phyloP scores from a whole-genome alignment of 2,329 filamentous ascomycete species.

The Domatiomyces catenatus region DNA sequence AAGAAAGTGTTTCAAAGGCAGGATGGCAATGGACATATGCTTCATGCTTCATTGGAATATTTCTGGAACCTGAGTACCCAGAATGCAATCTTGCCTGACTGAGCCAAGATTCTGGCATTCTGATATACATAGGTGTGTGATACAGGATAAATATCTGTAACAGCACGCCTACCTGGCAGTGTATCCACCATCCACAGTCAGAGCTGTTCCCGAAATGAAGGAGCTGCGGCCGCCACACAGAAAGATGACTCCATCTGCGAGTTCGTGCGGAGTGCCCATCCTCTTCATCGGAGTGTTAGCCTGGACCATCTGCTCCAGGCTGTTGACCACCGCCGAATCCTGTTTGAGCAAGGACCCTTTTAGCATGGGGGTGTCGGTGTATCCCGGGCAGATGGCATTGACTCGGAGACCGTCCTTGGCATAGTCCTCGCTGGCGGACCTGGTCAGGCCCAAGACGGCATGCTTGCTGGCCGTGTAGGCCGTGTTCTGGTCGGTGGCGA shows the following conservation, averaged over 20 bases:
- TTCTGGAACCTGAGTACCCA: too few relatives aligned
- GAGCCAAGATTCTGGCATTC: too few relatives aligned
- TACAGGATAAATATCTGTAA: too few relatives aligned
- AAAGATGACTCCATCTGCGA: conserved; percentile 51
- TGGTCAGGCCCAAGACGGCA: conserved; percentile 43
- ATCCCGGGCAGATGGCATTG: conserved; percentile 38
- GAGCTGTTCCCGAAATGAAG: conserved; percentile 55
- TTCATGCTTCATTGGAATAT: too few relatives aligned
- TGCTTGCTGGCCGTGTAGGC: conserved; percentile 36
- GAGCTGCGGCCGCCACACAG: conserved; percentile 50
- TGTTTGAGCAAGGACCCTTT: conserved; percentile 35
- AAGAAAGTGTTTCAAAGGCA: too few relatives aligned
- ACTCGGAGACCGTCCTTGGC: conserved; percentile 31
- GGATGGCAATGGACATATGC: too few relatives aligned
- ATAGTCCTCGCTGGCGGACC: conserved; percentile 39
- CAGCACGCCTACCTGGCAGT: conserved; percentile 20
- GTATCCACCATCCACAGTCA: conserved; percentile 59
- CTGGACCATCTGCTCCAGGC: conserved; percentile 31
- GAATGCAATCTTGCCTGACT: too few relatives aligned
- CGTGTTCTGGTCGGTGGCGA: conserved; percentile 26
- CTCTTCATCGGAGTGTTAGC: conserved; percentile 34
- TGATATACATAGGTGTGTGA: too few relatives aligned
- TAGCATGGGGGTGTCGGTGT: conserved; percentile 57
- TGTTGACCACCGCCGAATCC: conserved; percentile 60
- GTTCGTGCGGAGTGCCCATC: conserved; percentile 36